A percentile compares a stretch with the other conserved stretches of the same genome.
These are phyloP conservation scores for Solanum medicagineum DNA, from an alignment of 257 asterid species.

Conservation along the genomic window DNA sequence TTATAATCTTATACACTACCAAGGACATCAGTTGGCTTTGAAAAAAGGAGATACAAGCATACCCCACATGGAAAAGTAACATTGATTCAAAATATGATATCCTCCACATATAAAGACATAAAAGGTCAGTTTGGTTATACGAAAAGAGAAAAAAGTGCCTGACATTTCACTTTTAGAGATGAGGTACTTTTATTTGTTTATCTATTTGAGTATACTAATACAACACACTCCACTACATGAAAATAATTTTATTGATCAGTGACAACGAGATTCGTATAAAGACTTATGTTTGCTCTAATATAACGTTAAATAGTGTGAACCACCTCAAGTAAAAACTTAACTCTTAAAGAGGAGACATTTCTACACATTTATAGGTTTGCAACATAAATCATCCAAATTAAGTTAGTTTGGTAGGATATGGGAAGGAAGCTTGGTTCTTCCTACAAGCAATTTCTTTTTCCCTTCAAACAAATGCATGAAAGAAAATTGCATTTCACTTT, in stretches of 20 bases:
- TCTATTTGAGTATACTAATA: not conserved
- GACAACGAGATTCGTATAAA: not conserved
- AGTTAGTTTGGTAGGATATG: not conserved
- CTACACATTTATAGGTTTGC: too few species aligned
- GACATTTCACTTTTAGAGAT: not conserved
- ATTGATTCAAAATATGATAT: not conserved
- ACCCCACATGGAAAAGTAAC: not conserved
- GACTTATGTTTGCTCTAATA: not conserved
- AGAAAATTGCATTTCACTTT: not conserved
- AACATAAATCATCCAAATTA: not conserved
- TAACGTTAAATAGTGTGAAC: too few species aligned
- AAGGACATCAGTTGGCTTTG: not conserved
- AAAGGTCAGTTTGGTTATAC: not conserved
- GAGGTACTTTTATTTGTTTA: not conserved
- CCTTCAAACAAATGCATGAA: not conserved
- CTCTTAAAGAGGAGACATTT: too few species aligned
- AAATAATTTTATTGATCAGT: not conserved
- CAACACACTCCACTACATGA: not conserved
- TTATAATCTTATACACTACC: not conserved
- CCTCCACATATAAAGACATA: not conserved
- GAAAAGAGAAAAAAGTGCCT: not conserved
- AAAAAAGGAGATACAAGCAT: not conserved
- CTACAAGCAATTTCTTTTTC: not conserved
- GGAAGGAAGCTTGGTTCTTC: not conserved
- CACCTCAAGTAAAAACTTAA: too few species aligned